Evolutionary conservation across 225 moss, liverwort and hornwort species (phyloP).

Genomic region (Bryoerythrophyllum caledonicum): DNA sequence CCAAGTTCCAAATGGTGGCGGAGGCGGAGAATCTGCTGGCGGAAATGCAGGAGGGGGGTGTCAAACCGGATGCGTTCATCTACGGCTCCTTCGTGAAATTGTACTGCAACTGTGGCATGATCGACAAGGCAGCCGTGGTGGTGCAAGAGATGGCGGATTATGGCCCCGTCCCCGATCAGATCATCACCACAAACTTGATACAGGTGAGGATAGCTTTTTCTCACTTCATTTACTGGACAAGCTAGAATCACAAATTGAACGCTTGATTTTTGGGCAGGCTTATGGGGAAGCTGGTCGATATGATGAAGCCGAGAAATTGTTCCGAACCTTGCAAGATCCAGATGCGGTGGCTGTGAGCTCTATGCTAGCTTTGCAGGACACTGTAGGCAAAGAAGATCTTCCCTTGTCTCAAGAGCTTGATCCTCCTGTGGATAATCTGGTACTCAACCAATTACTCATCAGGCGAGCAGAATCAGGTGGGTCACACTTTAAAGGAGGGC

Average conservation of each 20-base stretch:
- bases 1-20: constrained; percentile 58
- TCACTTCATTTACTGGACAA: constrained; percentile 1
- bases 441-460: constrained; percentile 63
- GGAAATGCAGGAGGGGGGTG: constrained; percentile 56
- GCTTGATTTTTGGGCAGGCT: constrained; percentile 31
- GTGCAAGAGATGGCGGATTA: constrained; percentile 66
- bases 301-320: constrained; percentile 68
- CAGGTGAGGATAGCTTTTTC: constrained; percentile 40
- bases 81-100: constrained; percentile 82
- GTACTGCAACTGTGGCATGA: constrained; percentile 57
- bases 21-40: constrained; percentile 54
- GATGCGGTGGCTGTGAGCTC: constrained; percentile 63
- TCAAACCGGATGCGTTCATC: constrained; percentile 72
- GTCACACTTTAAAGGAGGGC: constrained; percentile 1
- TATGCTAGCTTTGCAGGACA: constrained; percentile 60
- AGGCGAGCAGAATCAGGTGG: constrained; percentile 82
- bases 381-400: constrained; percentile 34
- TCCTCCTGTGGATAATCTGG: constrained; percentile 41
- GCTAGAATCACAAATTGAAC: not conserved
- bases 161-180: constrained; percentile 64
- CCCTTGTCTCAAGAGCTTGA: constrained; percentile 37
- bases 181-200: constrained; percentile 79
- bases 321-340: constrained; percentile 58
- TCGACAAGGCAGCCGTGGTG: constrained; percentile 58
- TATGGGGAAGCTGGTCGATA: constrained; percentile 66